Conservation (phyloP, 1,284 basidiomycete species). For the Limonomyces culmigenus region DNA sequence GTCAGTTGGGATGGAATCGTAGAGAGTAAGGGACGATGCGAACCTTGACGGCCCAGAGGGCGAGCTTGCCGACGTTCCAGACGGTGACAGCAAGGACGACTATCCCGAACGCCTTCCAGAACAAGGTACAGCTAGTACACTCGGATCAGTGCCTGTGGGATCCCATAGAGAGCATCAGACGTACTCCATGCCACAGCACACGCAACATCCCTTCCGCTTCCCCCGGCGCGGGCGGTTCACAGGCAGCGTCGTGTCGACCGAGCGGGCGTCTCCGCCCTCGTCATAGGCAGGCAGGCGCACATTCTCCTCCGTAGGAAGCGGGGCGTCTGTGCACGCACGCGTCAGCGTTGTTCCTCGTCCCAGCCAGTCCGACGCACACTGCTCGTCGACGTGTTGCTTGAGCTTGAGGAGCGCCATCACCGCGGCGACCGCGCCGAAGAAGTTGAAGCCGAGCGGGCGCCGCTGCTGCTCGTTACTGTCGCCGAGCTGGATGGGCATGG, state of each 20-base stretch:
- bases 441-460: constrained; percentile 13
- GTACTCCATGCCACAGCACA: constrained; percentile 37
- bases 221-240: constrained; percentile 13
- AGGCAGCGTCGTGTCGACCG: constrained; percentile 23
- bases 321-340: constrained; percentile 17
- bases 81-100: constrained; percentile 22
- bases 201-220: constrained; percentile 23
- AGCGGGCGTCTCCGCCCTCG: constrained; percentile 16
- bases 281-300: constrained; percentile 10
- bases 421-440: constrained; percentile 25
- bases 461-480: too few relatives aligned
- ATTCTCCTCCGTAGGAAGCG: constrained; percentile 25
- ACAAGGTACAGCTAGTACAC: constrained; percentile 24
- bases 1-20: background rate
- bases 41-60: constrained; percentile 30
- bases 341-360: background rate
- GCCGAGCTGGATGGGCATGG: too few relatives aligned
- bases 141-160: background rate
- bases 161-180: constrained; percentile 6
- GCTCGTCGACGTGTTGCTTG: constrained; percentile 29
- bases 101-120: constrained; percentile 39
- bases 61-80: constrained; percentile 26
- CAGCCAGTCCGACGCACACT: constrained; percentile 8
- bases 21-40: constrained; percentile 9
- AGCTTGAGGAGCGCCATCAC: constrained; percentile 31